These are phyloP conservation scores for Hymenotorrendiella dingleyae DNA, from an alignment of 2,329 filamentous ascomycete species.

Conservation along the genomic window DNA sequence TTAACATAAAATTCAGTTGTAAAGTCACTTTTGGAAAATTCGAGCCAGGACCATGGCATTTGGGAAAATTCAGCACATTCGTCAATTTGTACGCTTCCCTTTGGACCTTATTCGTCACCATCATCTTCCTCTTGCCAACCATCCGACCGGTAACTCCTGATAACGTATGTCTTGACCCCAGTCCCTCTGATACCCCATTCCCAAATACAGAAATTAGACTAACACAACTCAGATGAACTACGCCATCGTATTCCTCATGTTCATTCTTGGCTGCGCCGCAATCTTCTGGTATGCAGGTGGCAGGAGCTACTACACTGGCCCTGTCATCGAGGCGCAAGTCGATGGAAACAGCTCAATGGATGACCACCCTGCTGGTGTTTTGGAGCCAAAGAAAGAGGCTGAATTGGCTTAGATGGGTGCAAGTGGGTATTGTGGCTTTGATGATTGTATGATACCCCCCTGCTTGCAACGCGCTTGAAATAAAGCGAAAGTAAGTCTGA, in stretches of 20 bases:
- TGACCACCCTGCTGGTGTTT: too few species aligned
- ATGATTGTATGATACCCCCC: too few species aligned
- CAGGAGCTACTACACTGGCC: conserved; percentile 43
- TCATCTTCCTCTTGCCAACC: conserved; percentile 50
- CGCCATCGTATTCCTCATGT: conserved; percentile 43
- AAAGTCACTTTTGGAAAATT: conserved; percentile 45
- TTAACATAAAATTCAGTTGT: conserved; percentile 20
- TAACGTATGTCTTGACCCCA: conserved; percentile 32
- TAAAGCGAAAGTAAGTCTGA: too few species aligned
- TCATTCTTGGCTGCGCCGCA: conserved; percentile 38
- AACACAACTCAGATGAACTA: conserved; percentile 44
- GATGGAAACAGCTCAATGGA: too few species aligned
- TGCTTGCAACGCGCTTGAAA: too few species aligned
- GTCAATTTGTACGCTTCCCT: conserved; percentile 44
- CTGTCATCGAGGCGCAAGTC: conserved; percentile 27
- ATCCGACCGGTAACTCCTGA: conserved; percentile 39
- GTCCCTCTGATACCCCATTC: neutral
- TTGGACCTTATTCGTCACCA: conserved; percentile 47
- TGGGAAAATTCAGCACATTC: conserved; percentile 37
- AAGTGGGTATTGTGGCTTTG: too few species aligned
- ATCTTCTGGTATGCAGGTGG: conserved; percentile 42
- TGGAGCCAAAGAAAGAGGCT: too few species aligned
- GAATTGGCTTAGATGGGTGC: too few species aligned
- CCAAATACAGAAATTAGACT: too few species aligned
- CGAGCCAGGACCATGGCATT: conserved; percentile 45